phyloP scores from a whole-genome alignment of 2,329 filamentous ascomycete species.

The Pseudogymnoascus pannorum region DNA sequence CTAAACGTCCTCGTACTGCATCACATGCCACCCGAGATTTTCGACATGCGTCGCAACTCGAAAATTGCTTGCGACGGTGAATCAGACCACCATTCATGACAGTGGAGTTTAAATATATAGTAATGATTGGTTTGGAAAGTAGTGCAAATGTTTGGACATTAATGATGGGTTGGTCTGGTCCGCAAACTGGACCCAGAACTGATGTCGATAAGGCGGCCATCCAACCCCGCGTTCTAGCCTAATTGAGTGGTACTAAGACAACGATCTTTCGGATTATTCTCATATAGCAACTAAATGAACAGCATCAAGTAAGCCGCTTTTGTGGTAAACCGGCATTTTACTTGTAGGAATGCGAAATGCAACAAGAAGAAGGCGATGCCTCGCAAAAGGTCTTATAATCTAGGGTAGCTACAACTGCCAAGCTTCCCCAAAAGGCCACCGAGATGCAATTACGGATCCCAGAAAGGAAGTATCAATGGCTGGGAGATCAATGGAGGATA shows the following conservation, averaged over 20 bases:
- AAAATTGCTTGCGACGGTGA: background rate
- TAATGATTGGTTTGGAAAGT: background rate
- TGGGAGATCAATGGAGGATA: no score
- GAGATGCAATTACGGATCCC: no score
- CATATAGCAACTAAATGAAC: background rate
- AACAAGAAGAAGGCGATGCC: no score
- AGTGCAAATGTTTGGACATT: background rate
- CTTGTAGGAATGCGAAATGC: background rate
- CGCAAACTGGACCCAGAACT: background rate
- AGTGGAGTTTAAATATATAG: background rate
- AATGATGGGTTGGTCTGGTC: background rate
- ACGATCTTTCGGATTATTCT: background rate
- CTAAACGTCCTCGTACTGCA: background rate
- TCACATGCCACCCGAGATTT: background rate
- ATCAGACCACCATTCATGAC: background rate
- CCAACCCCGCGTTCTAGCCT: background rate
- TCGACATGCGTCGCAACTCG: constrained; percentile 2
- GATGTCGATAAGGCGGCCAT: background rate
- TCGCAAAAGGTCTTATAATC: no score
- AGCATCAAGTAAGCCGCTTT: background rate
- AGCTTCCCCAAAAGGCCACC: no score
- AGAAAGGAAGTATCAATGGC: no score
- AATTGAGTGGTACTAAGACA: background rate
- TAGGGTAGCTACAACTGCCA: no score
- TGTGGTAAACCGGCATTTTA: background rate